phyloP scores from a whole-genome alignment of 1,284 basidiomycete species.

The Amanita bisporigera region DNA sequence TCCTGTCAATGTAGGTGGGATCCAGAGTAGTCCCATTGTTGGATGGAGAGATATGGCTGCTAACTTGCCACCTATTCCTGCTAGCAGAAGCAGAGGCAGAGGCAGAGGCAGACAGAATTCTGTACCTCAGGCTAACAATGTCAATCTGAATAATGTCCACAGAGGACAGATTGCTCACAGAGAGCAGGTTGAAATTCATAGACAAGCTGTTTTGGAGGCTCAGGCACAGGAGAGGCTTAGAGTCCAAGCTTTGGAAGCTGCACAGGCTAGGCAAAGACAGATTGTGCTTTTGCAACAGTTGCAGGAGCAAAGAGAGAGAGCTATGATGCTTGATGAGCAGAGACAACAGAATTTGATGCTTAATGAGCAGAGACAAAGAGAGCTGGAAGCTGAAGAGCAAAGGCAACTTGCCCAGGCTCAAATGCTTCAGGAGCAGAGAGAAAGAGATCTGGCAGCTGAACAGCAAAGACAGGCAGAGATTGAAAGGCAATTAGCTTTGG shows the following conservation, averaged over 20 bases:
- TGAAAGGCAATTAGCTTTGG: background rate
- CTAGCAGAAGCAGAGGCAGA: too few species aligned
- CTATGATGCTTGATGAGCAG: background rate
- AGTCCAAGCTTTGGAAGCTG: too few species aligned
- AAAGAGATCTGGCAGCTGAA: too few species aligned
- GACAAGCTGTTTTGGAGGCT: too few species aligned
- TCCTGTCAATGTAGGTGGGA: background rate
- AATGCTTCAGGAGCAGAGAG: too few species aligned
- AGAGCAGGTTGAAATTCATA: background rate
- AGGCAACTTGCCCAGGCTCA: background rate
- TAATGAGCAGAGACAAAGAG: too few species aligned
- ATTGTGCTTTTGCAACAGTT: background rate
- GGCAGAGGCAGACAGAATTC: background rate
- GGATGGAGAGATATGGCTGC: constrained; percentile 1
- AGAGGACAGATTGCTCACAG: background rate
- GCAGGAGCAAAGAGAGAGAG: background rate
- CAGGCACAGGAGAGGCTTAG: too few species aligned
- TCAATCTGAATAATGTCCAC: background rate
- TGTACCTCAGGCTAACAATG: background rate
- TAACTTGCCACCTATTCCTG: background rate
- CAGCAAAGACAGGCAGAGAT: too few species aligned
- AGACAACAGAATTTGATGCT: too few species aligned
- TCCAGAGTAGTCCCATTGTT: background rate
- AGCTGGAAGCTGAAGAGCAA: too few species aligned
- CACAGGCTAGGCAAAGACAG: background rate